Base-by-base conservation (phyloP, 768 basidiomycete species). In the Leccinum olivaceopallidum region DNA sequence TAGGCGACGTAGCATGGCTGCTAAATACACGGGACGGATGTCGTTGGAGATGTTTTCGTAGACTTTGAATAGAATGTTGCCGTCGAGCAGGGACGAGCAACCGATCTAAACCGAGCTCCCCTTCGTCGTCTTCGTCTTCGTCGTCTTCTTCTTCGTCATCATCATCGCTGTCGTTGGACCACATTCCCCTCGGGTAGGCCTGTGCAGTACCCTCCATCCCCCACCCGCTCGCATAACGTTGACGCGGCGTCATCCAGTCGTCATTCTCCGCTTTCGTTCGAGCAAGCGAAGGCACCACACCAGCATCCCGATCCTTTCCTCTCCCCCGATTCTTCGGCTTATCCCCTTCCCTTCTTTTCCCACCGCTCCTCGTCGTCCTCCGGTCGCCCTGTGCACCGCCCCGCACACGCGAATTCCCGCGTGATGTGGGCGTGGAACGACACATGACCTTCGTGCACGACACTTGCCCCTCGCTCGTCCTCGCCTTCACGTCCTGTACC, bases 31-130 rank as follows among this genome's bases (percentile, higher is more conserved):
- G 64, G 7, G 65, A 51, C n/a, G 34, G 50, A 34, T 60, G 39
- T 54, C 69, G 73, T 2, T 74, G 77, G 20, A 91, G 76, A 65
- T 90, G 89, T 61, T 78, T 85, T 59, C 88, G 78, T 58, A 92
- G 75, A 69, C 88, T 90, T 65, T 79, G 83, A 63, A 91, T 90
- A 18, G 89, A 90, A 60, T 85, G 81, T 68, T 92, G 89, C 28
- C 89, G 79, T 69, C 85, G 88, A 20, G 90, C 81, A 8, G 84
- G 87, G 28, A 88, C 83, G 37, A 92, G 83, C 58, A 91, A 79
- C 28, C 81, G 80, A 16, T 87, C 85, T 44, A 91, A 78, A 67
- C 85, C 81, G 51, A 90, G 75, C 67, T 90, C 89, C 16, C 78
- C 80, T 44, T 82, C 83, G 14, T 82, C 80, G 8, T 81, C 81